Conservation (phyloP, 192 early-diverging fungal species). For the Coemansia sp. region DNA sequence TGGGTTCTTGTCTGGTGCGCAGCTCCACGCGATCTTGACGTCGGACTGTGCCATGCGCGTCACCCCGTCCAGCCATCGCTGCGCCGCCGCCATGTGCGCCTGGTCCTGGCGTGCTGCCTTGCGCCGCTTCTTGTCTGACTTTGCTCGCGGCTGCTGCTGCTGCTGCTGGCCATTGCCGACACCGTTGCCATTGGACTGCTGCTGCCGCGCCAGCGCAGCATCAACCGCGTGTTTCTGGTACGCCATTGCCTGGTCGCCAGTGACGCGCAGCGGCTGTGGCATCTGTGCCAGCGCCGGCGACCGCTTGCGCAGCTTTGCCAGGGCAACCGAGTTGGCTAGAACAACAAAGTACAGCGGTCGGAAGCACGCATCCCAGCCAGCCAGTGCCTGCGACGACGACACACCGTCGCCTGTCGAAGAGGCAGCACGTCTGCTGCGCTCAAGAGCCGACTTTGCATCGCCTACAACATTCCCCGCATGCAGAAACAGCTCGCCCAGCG, state of each 20-base stretch:
- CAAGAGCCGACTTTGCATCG: conserved; percentile 11
- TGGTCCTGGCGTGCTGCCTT: conserved; percentile 5
- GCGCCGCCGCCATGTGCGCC: not conserved
- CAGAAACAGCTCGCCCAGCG: conserved; percentile 23
- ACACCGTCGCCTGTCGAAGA: not conserved
- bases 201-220: not conserved
- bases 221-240: conserved; percentile 4
- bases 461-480: conserved; percentile 19
- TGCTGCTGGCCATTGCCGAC: not conserved
- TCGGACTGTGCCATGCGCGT: not conserved
- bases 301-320: conserved; percentile 14
- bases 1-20: conserved; percentile 10
- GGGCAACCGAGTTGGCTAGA: conserved; percentile 22
- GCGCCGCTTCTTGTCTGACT: conserved; percentile 14
- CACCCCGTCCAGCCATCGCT: conserved; percentile 20
- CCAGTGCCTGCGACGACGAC: too few relatives aligned
- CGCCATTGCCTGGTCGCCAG: conserved; percentile 17
- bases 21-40: conserved; percentile 13
- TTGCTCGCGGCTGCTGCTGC: not conserved
- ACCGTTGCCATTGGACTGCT: not conserved
- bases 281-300: not conserved
- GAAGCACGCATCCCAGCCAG: conserved; percentile 5
- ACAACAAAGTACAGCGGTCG: conserved; percentile 16
- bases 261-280: conserved; percentile 3
- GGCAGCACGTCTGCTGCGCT: not conserved